These are phyloP conservation scores for Cercospora canescens DNA, from an alignment of 2,329 filamentous ascomycete genomes.

Conservation along the genomic window DNA sequence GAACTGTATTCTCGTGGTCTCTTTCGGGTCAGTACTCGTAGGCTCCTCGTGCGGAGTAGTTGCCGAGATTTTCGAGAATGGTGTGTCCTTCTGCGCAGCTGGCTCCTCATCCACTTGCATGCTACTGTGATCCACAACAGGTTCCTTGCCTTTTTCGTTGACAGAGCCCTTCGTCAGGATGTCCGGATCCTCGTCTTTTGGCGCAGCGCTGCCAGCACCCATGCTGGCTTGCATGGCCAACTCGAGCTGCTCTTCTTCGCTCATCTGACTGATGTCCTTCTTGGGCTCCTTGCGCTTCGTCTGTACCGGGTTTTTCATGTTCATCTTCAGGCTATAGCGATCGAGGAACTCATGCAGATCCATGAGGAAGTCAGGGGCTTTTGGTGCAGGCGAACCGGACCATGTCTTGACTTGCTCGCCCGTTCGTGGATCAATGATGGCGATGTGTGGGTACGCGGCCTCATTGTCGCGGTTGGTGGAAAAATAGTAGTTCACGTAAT, in stretches of 20 bases:
- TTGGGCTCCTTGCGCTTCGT: conserved; percentile 66
- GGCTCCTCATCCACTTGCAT: conserved; percentile 16
- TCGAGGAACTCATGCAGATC: conserved; percentile 96
- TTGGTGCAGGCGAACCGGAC: conserved; percentile 80
- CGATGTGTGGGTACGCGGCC: conserved; percentile 94
- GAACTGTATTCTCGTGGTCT: conserved; percentile 87
- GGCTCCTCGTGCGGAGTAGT: conserved; percentile 78
- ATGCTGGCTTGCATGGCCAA: conserved; percentile 90
- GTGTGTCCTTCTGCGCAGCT: conserved; percentile 28
- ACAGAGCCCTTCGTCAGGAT: conserved; percentile 69
- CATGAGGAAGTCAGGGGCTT: conserved; percentile 77
- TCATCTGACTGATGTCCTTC: conserved; percentile 83
- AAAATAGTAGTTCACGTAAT: conserved; percentile 92
- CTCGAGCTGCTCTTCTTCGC: conserved; percentile 95
- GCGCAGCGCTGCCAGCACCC: conserved; percentile 50
- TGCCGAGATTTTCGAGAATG: conserved; percentile 72
- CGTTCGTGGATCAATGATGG: conserved; percentile 91
- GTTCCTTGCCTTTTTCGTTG: conserved; percentile 57
- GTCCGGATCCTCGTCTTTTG: conserved; percentile 77
- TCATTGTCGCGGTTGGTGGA: conserved; percentile 68
- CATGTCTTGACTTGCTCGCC: conserved; percentile 97
- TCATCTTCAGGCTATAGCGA: conserved; percentile 83
- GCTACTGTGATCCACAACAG: conserved; percentile 34
- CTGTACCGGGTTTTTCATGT: conserved; percentile 91
- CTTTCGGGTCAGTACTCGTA: conserved; percentile 59